Base-by-base conservation (phyloP, 176 grass and related monocot genomes). In the Oryza australiensis region DNA sequence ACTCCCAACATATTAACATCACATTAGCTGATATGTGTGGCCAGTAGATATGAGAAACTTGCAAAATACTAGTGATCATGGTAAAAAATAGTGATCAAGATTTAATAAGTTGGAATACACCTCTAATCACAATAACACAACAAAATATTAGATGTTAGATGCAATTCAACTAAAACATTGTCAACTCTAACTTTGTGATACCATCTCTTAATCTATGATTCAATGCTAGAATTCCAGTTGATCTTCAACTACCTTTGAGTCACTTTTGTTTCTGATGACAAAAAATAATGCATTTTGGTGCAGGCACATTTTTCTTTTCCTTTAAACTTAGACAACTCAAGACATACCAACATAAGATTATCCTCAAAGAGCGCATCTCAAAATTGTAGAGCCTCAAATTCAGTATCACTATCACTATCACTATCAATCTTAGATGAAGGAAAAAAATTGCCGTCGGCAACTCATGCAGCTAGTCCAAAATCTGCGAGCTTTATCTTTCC, bases 401-500 rank as follows among this genome's bases (percentile, higher is more conserved):
- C 16, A 81, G 62, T 37, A 40, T 37, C 35, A 8, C 7, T 37
- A 7, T 37, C 35, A 37, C 34, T 4, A n/a, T 22, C 5, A 46
- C 9, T 16, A 57, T 26, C 20, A 81, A 20, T 0, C 0, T 23
- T 35, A 60, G 22, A 76, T 63, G 11, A 38, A 38, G 55, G n/a
- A 60, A 60, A 60, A 76, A 49, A 3, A 5, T 80, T 94, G 93
- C 97, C 97, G 73, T 91, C 85, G 3, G 93, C 91, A 63, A 99
- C 83, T 40, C 97, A 85, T 7, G 92, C 89, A 3, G 97, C 93
- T 11, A 99, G 71, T 60, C 97, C 97, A 42, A 99, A 99, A 78
- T 99, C 97, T 0, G 97, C 93, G 0, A 99, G 97, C 81, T 99
- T 99, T 34, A 94, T 84, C 66, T 74, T 89, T 0, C 97, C 93